A percentile compares a stretch with the other conserved stretches of the same genome.
Conservation (phyloP, 352 stramenopile genomes). For the Phytophthora pinifolia region DNA sequence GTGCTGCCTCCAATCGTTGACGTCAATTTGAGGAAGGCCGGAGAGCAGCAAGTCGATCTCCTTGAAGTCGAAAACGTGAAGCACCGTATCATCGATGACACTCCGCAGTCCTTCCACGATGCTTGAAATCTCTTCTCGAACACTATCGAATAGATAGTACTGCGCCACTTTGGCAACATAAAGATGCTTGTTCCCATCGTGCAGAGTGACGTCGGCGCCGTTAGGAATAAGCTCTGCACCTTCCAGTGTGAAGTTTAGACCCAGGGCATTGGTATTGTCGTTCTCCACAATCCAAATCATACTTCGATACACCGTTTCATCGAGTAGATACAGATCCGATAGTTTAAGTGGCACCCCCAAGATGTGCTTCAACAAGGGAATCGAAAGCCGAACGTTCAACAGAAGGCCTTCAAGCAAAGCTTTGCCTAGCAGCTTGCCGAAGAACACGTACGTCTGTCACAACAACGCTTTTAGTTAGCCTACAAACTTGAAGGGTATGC, state of each 20-base stretch:
- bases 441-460: slow-evolving; percentile 78
- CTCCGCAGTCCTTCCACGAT: slow-evolving; percentile 91
- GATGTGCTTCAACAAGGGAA: slow-evolving; percentile 72
- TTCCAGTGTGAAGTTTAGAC: slow-evolving; percentile 66
- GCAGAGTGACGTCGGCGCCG: slow-evolving; percentile 69
- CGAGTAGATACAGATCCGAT: slow-evolving; percentile 63
- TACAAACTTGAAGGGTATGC: not conserved
- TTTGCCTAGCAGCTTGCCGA: slow-evolving; percentile 70
- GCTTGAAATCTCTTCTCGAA: slow-evolving; percentile 86
- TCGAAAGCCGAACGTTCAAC: slow-evolving; percentile 63
- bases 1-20: slow-evolving; percentile 85
- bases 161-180: slow-evolving; percentile 93
- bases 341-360: slow-evolving; percentile 56
- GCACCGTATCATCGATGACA: slow-evolving; percentile 93
- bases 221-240: slow-evolving; percentile 62
- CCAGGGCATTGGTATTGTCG: slow-evolving; percentile 48
- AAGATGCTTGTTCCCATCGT: slow-evolving; percentile 94
- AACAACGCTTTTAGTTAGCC: slow-evolving; percentile 4
- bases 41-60: slow-evolving; percentile 91
- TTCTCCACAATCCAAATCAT: slow-evolving; percentile 65
- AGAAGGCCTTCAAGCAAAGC: slow-evolving; percentile 72
- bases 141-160: slow-evolving; percentile 95
- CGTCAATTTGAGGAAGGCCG: slow-evolving; percentile 77
- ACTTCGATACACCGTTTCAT: slow-evolving; percentile 74
- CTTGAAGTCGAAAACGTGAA: slow-evolving; percentile 98